Base-by-base conservation (phyloP, 164 flowering plant genomes). In the Berberis vulgaris region DNA sequence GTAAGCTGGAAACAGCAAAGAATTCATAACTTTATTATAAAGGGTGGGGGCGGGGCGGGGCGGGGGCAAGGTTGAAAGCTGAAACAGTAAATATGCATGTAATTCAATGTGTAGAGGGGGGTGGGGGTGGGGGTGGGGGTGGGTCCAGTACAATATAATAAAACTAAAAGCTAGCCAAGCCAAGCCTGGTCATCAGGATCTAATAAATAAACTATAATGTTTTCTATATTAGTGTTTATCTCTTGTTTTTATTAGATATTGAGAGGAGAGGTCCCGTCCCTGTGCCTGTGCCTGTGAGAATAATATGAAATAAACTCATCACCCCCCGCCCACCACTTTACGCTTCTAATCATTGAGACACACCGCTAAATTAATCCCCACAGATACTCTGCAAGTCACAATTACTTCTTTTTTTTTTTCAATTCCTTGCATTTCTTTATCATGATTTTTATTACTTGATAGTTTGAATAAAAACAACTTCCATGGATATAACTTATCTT, bases 1-100 rank as follows among this genome's bases (percentile, higher is more conserved):
- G 47, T 58, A 69, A 68, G 79, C 73, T 73, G 75, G 72, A 60
- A 66, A 75, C 79, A 76, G 71, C 79, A 64, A 67, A 70, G 77
- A 66, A 69, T 52, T 26, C 26, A 45, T n/a, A 57, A 57, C 11
- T 50, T 50, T 50, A 50, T 50, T 50, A 50, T 50, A 50, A 50
- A n/a, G 11, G 54, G 54, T 0, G 26, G 26, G 26, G 26, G n/a
- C n/a, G n/a, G n/a, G n/a, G n/a, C n/a, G n/a, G n/a, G 26, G 0
- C 26, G 26, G 26, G 26, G 26, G 26, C 26, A 61, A 11, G 59
- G 11, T 45, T 50, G 49, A 63, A 60, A 49, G 46, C 54, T 49
- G 42, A 56, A 68, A 68, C 66, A 26, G 62, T 63, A 50, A 53
- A 45, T 53, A 26, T 26, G 26, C 26, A 26, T 26, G 26, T 26